Base-by-base conservation (phyloP, 176 grass and related monocot genomes). In the bread wheat (Triticum aestivum) region DNA sequence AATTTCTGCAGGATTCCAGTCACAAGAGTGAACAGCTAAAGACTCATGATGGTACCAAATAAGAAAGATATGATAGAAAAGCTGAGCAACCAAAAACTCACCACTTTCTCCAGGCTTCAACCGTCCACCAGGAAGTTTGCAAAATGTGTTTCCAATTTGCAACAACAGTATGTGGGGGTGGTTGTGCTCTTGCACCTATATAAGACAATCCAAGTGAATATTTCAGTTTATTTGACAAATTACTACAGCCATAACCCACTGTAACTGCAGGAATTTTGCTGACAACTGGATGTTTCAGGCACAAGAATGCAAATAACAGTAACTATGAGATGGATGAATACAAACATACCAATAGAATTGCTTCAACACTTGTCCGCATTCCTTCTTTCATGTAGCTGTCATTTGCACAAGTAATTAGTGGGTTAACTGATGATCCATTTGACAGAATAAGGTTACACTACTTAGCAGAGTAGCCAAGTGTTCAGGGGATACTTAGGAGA, bases 371-470 rank as follows among this genome's bases (percentile, higher is more conserved):
- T 66, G 93, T 98, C 11, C 93, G 81, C 93, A 98, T 98, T 27
- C 96, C 96, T 89, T 98, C 96, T 89, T 98, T 96, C 93, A 95
- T 96, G 69, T 98, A 98, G 88, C 96, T 98, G 89, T 4, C 65
- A 89, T 82, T 82, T 24, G 73, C 54, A 79, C 17, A 84, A 75
- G 33, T 32, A 82, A 75, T 21, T 54, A 74, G 10, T 45, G 61
- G 49, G 69, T 75, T 78, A 58, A 61, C 20, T 83, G 77, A 65
- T 5, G 21, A n/a, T 29, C 11, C 26, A 78, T 27, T 41, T 6
- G 20, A 73, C 8, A 15, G 65, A 65, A 85, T 6, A 72, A 78
- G 2, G 58, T 87, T n/a, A 64, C 79, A 75, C 78, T 61, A 17
- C 26, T 4, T 24, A 69, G 29, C 27, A 51, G 90, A 87, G 45